Conservation (phyloP, 2,329 filamentous ascomycete species). For the Fusarium haematococcum region DNA sequence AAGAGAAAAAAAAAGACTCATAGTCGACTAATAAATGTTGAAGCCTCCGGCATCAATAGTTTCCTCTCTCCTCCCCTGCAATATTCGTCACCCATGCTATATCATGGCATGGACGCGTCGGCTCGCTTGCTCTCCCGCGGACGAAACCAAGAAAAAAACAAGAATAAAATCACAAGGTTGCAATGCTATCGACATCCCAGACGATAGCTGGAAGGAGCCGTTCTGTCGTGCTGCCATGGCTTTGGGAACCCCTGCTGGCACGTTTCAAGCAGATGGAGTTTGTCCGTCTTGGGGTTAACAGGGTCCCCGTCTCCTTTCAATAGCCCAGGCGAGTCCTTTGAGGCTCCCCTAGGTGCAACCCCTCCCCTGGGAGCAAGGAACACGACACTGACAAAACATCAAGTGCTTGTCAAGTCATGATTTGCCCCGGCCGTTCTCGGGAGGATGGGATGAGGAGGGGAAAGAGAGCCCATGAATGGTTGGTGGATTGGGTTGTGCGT, state of each 20-base stretch:
- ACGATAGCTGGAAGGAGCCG: conserved; percentile 25
- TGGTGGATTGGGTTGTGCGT: neutral
- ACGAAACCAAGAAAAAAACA: conserved; percentile 3
- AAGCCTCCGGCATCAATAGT: neutral
- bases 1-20: neutral
- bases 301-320: conserved; percentile 6
- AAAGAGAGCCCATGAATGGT: neutral
- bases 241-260: conserved; percentile 26
- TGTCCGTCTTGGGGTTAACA: conserved; percentile 24
- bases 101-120: neutral
- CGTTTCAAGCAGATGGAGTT: conserved; percentile 35
- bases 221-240: conserved; percentile 31
- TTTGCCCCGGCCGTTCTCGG: neutral
- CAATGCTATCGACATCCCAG: conserved; percentile 26
- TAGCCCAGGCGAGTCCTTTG: conserved; percentile 17
- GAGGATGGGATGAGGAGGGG: neutral
- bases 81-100: neutral
- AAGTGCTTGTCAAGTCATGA: conserved; percentile 19
- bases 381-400: neutral
- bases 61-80: neutral
- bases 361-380: neutral
- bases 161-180: conserved; percentile 23
- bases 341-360: conserved; percentile 16
- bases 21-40: neutral
- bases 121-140: neutral